Conservation (phyloP, 179 eudicot species). For the Nepenthes alata region DNA sequence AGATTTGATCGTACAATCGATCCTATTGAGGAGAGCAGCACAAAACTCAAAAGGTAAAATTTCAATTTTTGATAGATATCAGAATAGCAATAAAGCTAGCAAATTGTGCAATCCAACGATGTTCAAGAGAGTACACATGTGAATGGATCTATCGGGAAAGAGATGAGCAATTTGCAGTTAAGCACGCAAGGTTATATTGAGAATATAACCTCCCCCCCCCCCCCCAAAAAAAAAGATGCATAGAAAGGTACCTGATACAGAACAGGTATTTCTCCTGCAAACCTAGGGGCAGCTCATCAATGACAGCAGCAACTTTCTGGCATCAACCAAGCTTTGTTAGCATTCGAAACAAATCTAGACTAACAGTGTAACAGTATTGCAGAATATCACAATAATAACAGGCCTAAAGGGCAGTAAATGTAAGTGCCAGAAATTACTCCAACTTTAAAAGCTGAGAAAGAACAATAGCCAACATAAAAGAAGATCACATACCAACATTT, state of each 20-base stretch:
- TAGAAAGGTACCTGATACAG: conserved; percentile 51
- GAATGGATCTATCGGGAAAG: neutral
- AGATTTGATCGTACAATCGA: no score
- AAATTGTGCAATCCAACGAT: no score
- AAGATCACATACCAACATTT: conserved; percentile 51
- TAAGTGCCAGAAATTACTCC: no score
- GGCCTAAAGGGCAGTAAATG: neutral
- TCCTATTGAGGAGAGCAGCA: no score
- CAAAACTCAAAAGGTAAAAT: no score
- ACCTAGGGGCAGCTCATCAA: conserved; percentile 79
- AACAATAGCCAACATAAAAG: neutral
- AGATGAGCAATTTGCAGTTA: no score
- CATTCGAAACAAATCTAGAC: neutral
- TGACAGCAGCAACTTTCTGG: conserved; percentile 88
- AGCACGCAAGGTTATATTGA: no score
- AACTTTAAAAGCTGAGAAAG: conserved; percentile 1
- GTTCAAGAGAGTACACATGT: no score
- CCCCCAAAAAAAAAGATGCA: neutral
- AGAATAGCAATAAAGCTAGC: no score
- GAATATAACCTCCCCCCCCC: no score
- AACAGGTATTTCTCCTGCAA: conserved; percentile 80
- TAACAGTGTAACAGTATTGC: neutral
- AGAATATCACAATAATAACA: neutral
- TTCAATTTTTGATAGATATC: no score
- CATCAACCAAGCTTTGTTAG: conserved; percentile 11